phyloP scores from a whole-genome alignment of 192 early-diverging fungal species.

The Gigaspora rosea region DNA sequence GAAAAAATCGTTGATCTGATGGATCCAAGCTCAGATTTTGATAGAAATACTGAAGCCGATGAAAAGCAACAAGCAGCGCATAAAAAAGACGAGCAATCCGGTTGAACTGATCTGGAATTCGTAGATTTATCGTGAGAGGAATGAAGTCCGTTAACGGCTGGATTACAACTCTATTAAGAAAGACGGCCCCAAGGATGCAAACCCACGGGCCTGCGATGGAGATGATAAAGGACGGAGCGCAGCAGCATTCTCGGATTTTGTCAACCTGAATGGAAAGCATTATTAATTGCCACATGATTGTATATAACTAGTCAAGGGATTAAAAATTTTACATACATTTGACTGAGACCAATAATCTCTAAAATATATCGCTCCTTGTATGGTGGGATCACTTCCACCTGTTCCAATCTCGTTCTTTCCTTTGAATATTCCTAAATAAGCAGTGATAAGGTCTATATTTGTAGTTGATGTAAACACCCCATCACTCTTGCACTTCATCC shows the following conservation, averaged over 20 bases:
- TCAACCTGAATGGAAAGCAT: not conserved
- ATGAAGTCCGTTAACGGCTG: conserved; percentile 11
- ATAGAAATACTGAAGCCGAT: not conserved
- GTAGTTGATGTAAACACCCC: no score
- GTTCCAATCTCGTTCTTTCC: not conserved
- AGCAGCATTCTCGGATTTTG: conserved; percentile 1
- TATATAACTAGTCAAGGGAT: not conserved
- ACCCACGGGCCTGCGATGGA: conserved; percentile 9
- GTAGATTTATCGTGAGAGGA: not conserved
- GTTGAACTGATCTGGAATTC: not conserved
- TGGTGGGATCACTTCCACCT: not conserved
- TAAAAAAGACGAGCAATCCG: conserved; percentile 16
- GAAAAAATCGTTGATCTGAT: not conserved
- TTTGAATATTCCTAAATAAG: not conserved
- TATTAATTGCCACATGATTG: not conserved
- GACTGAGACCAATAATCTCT: conserved; percentile 7
- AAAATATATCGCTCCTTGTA: conserved; percentile 5
- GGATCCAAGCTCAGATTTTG: not conserved
- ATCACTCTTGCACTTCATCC: no score
- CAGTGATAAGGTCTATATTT: no score
- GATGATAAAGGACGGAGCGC: not conserved
- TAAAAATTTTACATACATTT: conserved; percentile 8
- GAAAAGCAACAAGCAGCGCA: not conserved
- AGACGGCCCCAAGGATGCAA: conserved; percentile 6
- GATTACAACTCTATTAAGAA: not conserved